phyloP scores from a whole-genome alignment of 129 eudicot genomes.

The Escallonia rubra region DNA sequence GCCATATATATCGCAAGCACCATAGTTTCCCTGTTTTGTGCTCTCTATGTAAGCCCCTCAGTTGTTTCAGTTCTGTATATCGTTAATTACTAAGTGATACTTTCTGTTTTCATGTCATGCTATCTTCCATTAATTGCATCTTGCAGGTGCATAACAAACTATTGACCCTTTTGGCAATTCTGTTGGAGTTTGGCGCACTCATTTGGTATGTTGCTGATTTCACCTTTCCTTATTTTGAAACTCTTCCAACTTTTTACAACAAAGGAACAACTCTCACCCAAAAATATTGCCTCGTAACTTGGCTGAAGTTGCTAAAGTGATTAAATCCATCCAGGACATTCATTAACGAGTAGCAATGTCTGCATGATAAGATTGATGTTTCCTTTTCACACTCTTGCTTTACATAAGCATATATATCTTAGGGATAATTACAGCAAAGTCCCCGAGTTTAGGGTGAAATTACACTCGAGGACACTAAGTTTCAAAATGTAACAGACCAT shows the following conservation, averaged over 20 bases:
- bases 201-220: constrained; percentile 52
- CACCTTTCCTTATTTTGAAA: background rate
- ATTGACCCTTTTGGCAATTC: constrained; percentile 76
- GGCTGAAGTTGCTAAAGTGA: background rate
- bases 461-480: too few species aligned
- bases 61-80: background rate
- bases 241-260: background rate
- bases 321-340: too few species aligned
- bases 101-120: constrained; percentile 12
- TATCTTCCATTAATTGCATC: constrained; percentile 6
- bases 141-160: constrained; percentile 87
- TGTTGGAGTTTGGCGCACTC: constrained; percentile 92
- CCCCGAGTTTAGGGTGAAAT: too few species aligned
- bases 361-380: too few species aligned
- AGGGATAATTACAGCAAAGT: too few species aligned
- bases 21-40: constrained; percentile 82
- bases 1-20: constrained; percentile 90
- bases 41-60: constrained; percentile 67
- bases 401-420: too few species aligned
- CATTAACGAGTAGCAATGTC: too few species aligned
- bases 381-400: too few species aligned
- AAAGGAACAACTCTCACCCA: background rate
- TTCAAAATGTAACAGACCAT: too few species aligned
- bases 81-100: background rate
- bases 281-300: background rate